phyloP scores from a whole-genome alignment of 163 green algal genomes.

The Coccomyxa subellipsoidea region DNA sequence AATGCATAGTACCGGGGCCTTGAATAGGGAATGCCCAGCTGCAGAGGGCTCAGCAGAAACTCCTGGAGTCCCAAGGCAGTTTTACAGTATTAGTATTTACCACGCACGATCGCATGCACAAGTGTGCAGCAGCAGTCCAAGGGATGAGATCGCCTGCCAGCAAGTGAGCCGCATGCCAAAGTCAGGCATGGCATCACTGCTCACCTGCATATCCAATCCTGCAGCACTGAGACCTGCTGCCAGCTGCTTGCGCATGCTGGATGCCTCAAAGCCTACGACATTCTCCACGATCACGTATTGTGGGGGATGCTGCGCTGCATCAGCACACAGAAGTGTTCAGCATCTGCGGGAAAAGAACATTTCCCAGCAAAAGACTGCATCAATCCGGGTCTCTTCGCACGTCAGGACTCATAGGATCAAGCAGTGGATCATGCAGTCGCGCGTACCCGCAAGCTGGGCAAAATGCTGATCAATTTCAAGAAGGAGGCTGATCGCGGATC shows the following conservation, averaged over 20 bases:
- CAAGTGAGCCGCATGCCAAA: too few relatives aligned
- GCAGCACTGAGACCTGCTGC: conserved; percentile 21
- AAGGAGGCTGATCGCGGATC: conserved; percentile 65
- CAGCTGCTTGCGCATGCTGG: conserved; percentile 38
- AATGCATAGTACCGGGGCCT: conserved; percentile 69
- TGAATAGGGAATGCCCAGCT: conserved; percentile 78
- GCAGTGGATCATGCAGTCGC: not conserved
- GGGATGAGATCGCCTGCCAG: too few relatives aligned
- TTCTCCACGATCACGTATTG: conserved; percentile 73
- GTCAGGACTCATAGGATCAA: too few relatives aligned
- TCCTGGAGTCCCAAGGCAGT: too few relatives aligned
- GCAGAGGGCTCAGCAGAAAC: conserved; percentile 64
- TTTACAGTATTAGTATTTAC: too few relatives aligned
- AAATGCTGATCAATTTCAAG: conserved; percentile 46
- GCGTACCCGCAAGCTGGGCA: conserved; percentile 28
- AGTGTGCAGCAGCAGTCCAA: too few relatives aligned
- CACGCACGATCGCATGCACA: too few relatives aligned
- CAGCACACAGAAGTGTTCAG: not conserved
- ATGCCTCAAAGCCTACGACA: conserved; percentile 78
- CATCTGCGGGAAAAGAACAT: too few relatives aligned
- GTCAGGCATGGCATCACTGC: too few relatives aligned
- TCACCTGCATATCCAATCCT: conserved; percentile 35
- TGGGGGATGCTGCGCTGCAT: conserved; percentile 34
- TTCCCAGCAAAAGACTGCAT: too few relatives aligned
- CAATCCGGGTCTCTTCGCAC: too few relatives aligned